Base-by-base conservation (phyloP, 495 filamentous ascomycete genomes). In the Penicillium parvum region DNA sequence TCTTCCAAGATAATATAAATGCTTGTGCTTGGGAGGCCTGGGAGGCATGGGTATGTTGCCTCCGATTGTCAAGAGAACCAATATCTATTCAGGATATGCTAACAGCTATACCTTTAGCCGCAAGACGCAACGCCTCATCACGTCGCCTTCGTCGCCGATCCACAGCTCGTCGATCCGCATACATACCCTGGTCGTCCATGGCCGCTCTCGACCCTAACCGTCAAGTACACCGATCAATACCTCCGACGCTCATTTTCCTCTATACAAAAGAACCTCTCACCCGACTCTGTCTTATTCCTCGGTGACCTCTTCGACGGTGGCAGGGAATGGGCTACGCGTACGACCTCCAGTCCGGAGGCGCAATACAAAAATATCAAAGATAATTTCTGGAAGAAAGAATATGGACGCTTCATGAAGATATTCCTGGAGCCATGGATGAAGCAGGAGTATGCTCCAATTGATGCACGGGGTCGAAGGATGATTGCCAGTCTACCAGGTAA, bases 241-340 rank as follows among this genome's bases (percentile, higher is more conserved):
- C 70, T 97, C 43, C 79, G 83, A 12, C 83, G 89, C 8, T 82
- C 83, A 4, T 97, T 90, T 57, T 75, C 70, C 14, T 72, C 76
- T 12, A 72, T 96, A 29, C 85, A 92, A 52, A 58, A 70, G 14
- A 57, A 75, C 6, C 71, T 97, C 9, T 69, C 77, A 20, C 94
- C 94, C 3, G 85, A 92, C 49, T 90, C 84, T 21, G 74, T 91
- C 2, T 72, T 95, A 51, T 97, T 99, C 60, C 71, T 99, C 0
- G 94, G 94, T 4, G 94, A 99, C 55, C 72, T 99, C 1, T 96
- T 99, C 52, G 94, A 99, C 55, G 94, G 94, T 2, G 94, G 94
- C 10, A 76, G 94, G 53, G 94, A 99, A 66, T 99, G 94, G 94
- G 83, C 82, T 39, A 86, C 87, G 18, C 43, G 69, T 6, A 68